Conservation (phyloP, 352 stramenopile genomes). For the Globisporangium yorkense region DNA sequence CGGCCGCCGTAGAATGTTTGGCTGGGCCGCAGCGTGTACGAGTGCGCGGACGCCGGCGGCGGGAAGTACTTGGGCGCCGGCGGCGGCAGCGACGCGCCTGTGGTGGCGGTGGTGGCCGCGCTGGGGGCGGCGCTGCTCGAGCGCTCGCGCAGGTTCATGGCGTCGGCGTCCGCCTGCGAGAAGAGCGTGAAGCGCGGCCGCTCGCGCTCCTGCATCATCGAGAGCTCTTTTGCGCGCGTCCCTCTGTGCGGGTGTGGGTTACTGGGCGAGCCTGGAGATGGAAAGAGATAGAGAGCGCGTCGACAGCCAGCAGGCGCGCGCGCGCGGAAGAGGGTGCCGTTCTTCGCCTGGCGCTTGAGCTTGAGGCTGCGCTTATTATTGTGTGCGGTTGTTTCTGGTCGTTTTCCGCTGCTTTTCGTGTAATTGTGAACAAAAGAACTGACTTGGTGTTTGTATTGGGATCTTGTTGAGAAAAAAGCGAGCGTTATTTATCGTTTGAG, state of each 20-base stretch:
- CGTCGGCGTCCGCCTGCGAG: constrained; percentile 57
- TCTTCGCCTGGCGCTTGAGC: too few species aligned
- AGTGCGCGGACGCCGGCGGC: constrained; percentile 19
- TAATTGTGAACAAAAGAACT: too few species aligned
- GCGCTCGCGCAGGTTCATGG: constrained; percentile 67
- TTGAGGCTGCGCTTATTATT: too few species aligned
- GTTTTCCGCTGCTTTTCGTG: too few species aligned
- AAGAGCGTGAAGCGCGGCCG: constrained; percentile 70
- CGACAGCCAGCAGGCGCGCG: too few species aligned
- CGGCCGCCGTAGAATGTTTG: constrained; percentile 51
- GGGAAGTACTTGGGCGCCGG: constrained; percentile 11
- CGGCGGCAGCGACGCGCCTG: constrained; percentile 9
- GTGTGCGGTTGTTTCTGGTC: too few species aligned
- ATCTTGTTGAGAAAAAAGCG: too few species aligned
- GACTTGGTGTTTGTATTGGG: too few species aligned
- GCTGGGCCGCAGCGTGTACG: constrained; percentile 55
- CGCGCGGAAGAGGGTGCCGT: too few species aligned
- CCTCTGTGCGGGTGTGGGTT: neutral
- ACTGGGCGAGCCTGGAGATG: too few species aligned
- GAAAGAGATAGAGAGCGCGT: neutral
- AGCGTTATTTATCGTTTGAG: too few species aligned
- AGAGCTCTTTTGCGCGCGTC: neutral
- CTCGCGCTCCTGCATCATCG: constrained; percentile 19
- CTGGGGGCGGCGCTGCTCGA: constrained; percentile 23
- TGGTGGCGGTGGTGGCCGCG: constrained; percentile 1